Base-by-base conservation (phyloP, 148 eudicot species). In the Heliamphora exappendiculata region DNA sequence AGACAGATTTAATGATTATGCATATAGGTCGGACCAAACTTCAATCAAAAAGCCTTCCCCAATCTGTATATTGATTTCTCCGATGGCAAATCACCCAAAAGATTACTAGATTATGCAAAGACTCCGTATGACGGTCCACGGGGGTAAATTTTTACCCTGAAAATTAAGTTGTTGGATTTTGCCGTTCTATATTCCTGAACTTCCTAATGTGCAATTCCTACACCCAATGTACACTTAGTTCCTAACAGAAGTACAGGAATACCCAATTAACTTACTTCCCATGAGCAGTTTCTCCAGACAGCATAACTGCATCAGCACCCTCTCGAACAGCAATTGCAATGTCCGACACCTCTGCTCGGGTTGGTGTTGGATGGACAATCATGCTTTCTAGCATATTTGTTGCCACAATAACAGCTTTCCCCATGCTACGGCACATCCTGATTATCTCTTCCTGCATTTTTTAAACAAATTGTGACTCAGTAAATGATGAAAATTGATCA, bases 351-450 rank as follows among this genome's bases (percentile, higher is more conserved):
- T 96, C 99, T 36, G 99, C 98, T 68, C 99, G 87, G 20, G 99
- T 96, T n/a, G 99, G 99, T 74, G 99, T 96, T 44, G 99, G 98
- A 80, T 93, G 98, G 65, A 89, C 86, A 76, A 96, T 96, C 99
- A 96, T 96, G 84, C 99, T 96, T 81, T 96, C 99, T 72, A 96
- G 91, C 99, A 95, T 96, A 82, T 96, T 95, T 75, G 99, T 96
- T 51, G 99, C 99, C 57, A 93, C 99, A 75, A 96, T 96, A 68
- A 96, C 99, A 62, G 99, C 93, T 82, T 93, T 96, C 54, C 97
- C 98, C 99, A 96, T 91, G 86, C 97, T 91, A 64, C 94, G 94
- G 66, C 99, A 96, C 62, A 88, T 71, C 60, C 88, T 86, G 73
- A 95, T 95, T 64, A 93, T 96, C 83, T 96, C 94, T 87, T 96